These are phyloP conservation scores for Lippia alba DNA, from an alignment of 305 asterid genomes.

Conservation along the genomic window DNA sequence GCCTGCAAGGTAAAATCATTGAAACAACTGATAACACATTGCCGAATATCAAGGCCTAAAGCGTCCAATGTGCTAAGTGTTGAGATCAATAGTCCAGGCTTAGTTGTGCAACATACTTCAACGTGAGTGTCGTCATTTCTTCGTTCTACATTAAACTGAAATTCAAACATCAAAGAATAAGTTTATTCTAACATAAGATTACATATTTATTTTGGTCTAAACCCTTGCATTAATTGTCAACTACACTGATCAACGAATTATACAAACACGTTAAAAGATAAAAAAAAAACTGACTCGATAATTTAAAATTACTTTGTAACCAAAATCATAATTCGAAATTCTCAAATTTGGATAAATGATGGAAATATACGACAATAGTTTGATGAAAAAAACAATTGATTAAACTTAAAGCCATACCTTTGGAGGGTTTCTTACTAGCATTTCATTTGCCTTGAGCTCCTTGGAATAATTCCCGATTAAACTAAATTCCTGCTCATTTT, in stretches of 20 bases:
- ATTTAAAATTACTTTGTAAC: too few relatives aligned
- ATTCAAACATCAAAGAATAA: neutral
- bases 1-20: slow-evolving; percentile 78
- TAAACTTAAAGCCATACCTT: slow-evolving; percentile 46
- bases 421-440: slow-evolving; percentile 57
- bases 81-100: slow-evolving; percentile 79
- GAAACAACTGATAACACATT: slow-evolving; percentile 86
- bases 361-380: too few relatives aligned
- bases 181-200: too few relatives aligned
- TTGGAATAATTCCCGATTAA: slow-evolving; percentile 37
- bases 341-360: too few relatives aligned
- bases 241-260: too few relatives aligned
- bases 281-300: too few relatives aligned
- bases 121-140: slow-evolving; percentile 59
- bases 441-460: slow-evolving; percentile 58
- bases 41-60: slow-evolving; percentile 82
- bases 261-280: too few relatives aligned
- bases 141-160: slow-evolving; percentile 80
- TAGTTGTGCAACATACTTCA: slow-evolving; percentile 64
- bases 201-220: too few relatives aligned
- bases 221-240: too few relatives aligned
- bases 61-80: slow-evolving; percentile 75
- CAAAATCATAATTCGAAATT: too few relatives aligned
- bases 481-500: slow-evolving; percentile 30
- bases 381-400: neutral